Evolutionary conservation across 345 rosid genomes (phyloP), one percentile per base, ranked within the genome.

Genomic region (Eucalyptus guilfoylei): DNA sequence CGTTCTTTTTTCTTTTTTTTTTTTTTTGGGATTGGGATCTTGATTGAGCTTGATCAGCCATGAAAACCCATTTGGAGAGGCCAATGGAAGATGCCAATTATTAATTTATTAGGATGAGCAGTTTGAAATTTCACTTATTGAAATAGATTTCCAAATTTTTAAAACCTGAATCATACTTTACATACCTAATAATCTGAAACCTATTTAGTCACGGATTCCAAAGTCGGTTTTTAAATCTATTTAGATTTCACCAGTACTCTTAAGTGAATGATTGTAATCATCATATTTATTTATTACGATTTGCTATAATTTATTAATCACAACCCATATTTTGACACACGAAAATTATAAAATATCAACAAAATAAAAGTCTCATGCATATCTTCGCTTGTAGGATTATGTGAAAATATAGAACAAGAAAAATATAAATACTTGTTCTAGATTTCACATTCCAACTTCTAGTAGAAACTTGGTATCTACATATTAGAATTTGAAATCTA

Each of bases 191-290:
- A 12, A n/a, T n/a, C n/a, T n/a, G n/a, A n/a, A n/a, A n/a, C n/a
- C n/a, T n/a, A n/a, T n/a, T n/a, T n/a, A 37, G 5, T 54, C 11
- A 54, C 5, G 4, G 2, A 19, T 54, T 55, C 6, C 30, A 23
- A 23, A 55, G 11, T 55, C 5, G 1, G 1, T 55, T 55, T 55
- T 23, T 23, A 55, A 5, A 55, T 55, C 3, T 9, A 9, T 23
- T 24, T 0, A 55, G 0, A 8, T 55, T 55, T 3, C 1, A 55
- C 11, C 0, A 24, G 0, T 55, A 24, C 12, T 55, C 1, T 55
- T 10, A 55, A 55, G 11, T 55, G 30, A 55, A 9, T 55, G 3
- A 55, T 55, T 55, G 13, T 13, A 55, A 55, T 55, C 30, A 9
- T 55, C 30, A 23, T 24, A 9, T 24, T 13, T 55, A 10, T 23